These are phyloP conservation scores for Wilhelminamyces savonicus DNA, from an alignment of 805 yeast species.

Conservation along the genomic window DNA sequence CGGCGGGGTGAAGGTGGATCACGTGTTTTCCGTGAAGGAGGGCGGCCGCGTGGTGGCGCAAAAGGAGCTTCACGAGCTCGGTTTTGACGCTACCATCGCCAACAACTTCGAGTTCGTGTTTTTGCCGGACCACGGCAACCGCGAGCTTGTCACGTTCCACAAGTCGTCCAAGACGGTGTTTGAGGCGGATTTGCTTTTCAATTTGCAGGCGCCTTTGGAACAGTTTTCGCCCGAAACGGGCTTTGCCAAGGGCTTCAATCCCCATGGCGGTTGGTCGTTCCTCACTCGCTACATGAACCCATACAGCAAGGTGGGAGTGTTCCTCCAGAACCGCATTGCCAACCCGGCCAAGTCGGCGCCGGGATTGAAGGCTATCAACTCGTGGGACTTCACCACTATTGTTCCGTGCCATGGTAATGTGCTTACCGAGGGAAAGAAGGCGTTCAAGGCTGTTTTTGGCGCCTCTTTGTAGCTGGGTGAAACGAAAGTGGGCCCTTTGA, in stretches of 20 bases:
- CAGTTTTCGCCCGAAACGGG: slow-evolving; percentile 43
- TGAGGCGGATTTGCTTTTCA: slow-evolving; percentile 58
- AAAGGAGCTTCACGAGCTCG: slow-evolving; percentile 18
- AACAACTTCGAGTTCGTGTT: slow-evolving; percentile 48
- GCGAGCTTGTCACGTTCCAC: slow-evolving; percentile 51
- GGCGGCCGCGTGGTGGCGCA: slow-evolving; percentile 30
- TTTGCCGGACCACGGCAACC: slow-evolving; percentile 51
- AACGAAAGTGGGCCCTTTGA: no score
- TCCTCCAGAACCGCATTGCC: slow-evolving; percentile 17
- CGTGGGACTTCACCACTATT: slow-evolving; percentile 19
- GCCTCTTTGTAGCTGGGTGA: slow-evolving; percentile 3
- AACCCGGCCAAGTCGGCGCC: slow-evolving; percentile 9
- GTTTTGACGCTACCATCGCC: slow-evolving; percentile 33
- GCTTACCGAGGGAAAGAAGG: slow-evolving; percentile 7
- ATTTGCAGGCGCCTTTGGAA: slow-evolving; percentile 35
- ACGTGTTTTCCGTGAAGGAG: slow-evolving; percentile 23
- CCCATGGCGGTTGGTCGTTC: slow-evolving; percentile 40
- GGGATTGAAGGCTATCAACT: slow-evolving; percentile 14
- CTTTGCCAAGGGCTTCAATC: slow-evolving; percentile 33
- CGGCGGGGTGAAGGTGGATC: slow-evolving; percentile 35
- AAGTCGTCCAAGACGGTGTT: slow-evolving; percentile 41
- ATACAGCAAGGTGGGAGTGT: slow-evolving; percentile 28
- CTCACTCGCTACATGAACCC: slow-evolving; percentile 37
- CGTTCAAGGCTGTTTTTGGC: slow-evolving; percentile 10
- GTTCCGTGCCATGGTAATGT: slow-evolving; percentile 20